Evolutionary conservation across 257 asterid genomes (phyloP).

Genomic region (Vinca minor): DNA sequence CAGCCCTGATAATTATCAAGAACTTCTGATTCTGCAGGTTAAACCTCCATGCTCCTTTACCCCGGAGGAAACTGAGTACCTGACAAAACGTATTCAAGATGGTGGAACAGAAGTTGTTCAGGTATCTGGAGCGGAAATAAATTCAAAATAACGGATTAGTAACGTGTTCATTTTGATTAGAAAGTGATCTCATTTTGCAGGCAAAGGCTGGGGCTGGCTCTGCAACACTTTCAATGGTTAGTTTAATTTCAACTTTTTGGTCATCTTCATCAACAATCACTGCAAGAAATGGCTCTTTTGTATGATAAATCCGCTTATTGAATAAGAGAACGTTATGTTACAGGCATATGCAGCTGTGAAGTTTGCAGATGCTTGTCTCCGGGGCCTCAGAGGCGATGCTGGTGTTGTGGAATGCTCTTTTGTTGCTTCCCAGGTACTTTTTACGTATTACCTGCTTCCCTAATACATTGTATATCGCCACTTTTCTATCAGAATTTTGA

Average conservation of each 20-base stretch:
- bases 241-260: slow-evolving; percentile 17
- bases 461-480: background rate
- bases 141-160: background rate
- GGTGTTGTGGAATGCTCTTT: slow-evolving; percentile 69
- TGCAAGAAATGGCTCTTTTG: background rate
- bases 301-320: slow-evolving; percentile 10
- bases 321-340: slow-evolving; percentile 11
- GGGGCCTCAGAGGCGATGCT: slow-evolving; percentile 78
- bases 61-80: slow-evolving; percentile 65
- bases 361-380: slow-evolving; percentile 81
- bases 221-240: slow-evolving; percentile 84
- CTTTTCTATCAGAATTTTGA: background rate
- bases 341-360: slow-evolving; percentile 93
- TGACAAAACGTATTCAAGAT: slow-evolving; percentile 82
- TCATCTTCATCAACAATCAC: background rate
- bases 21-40: slow-evolving; percentile 45
- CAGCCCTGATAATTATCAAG: background rate
- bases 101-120: slow-evolving; percentile 94
- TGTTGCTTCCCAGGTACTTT: slow-evolving; percentile 65
- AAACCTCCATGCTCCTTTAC: slow-evolving; percentile 79
- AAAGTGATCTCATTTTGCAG: slow-evolving; percentile 26
- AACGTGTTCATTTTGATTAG: background rate
- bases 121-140: slow-evolving; percentile 21
- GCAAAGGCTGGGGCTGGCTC: slow-evolving; percentile 96
- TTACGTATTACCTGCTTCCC: background rate